Percentiles rank a stretch among this genome's conserved stretches.
Conservation (phyloP, 139 green algal species). For the Picochlorum sp. region DNA sequence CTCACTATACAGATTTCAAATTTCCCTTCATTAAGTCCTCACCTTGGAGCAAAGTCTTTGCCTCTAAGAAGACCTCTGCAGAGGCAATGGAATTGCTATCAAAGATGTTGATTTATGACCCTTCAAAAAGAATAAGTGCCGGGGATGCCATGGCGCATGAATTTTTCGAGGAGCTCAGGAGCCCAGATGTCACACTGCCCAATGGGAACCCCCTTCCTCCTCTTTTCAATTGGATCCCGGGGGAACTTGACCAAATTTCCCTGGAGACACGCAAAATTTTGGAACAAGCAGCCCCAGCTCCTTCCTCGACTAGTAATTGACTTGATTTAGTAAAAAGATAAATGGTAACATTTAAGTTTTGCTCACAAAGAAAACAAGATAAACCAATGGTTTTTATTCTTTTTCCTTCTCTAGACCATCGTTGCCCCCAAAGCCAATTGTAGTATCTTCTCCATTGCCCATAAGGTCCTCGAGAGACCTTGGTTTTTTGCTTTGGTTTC, state of each 20-base stretch:
- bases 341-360: too few relatives aligned
- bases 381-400: too few relatives aligned
- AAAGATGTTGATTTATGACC: conserved; percentile 88
- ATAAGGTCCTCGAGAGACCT: conserved; percentile 39
- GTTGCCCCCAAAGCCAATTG: neutral
- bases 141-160: conserved; percentile 73
- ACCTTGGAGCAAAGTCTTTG: conserved; percentile 92
- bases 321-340: neutral
- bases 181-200: conserved; percentile 64
- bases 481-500: conserved; percentile 25
- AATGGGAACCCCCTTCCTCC: conserved; percentile 70
- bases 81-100: conserved; percentile 74
- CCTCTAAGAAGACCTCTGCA: conserved; percentile 70
- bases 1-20: conserved; percentile 99
- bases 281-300: neutral
- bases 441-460: conserved; percentile 1
- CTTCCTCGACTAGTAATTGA: neutral
- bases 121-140: conserved; percentile 55
- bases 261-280: conserved; percentile 27
- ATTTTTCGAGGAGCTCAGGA: conserved; percentile 94
- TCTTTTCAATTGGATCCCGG: conserved; percentile 84
- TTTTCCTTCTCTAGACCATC: too few relatives aligned
- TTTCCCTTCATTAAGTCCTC: conserved; percentile 96
- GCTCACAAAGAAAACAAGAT: too few relatives aligned
- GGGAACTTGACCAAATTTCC: conserved; percentile 61